These are phyloP conservation scores for Flaveria brownii DNA, from an alignment of 129 eudicot species.

Conservation along the genomic window DNA sequence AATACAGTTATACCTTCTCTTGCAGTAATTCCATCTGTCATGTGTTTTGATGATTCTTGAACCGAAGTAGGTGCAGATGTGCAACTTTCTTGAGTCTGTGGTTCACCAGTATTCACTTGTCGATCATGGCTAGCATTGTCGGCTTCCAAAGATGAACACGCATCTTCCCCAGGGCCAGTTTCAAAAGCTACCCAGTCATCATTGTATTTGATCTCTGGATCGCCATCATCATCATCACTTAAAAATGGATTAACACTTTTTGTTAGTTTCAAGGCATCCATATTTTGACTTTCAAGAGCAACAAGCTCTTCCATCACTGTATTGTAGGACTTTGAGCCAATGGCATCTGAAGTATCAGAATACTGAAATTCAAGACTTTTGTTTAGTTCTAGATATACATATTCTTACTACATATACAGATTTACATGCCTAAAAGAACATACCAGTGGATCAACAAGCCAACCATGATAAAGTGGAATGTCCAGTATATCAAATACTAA, in stretches of 20 bases:
- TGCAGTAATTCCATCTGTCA: constrained; percentile 39
- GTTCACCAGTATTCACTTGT: constrained; percentile 22
- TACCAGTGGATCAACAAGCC: constrained; percentile 97
- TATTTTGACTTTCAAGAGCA: constrained; percentile 54
- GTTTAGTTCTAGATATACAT: constrained; percentile 2
- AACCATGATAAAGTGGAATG: constrained; percentile 91
- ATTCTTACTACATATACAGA: constrained; percentile 17
- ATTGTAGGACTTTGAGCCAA: constrained; percentile 84
- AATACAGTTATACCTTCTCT: constrained; percentile 47
- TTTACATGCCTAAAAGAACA: constrained; percentile 14
- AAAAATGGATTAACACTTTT: constrained; percentile 32
- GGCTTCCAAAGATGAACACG: not conserved
- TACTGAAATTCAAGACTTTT: constrained; percentile 47
- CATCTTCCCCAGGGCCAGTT: not conserved
- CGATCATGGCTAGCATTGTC: constrained; percentile 27
- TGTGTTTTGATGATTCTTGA: constrained; percentile 38
- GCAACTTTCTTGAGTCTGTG: constrained; percentile 15
- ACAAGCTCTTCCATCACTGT: constrained; percentile 81
- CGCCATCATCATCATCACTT: constrained; percentile 30
- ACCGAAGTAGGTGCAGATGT: constrained; percentile 28
- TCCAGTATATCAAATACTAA: constrained; percentile 82
- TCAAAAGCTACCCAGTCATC: constrained; percentile 43
- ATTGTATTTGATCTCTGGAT: constrained; percentile 16
- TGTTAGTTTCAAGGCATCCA: constrained; percentile 55
- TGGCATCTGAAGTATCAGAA: constrained; percentile 60